Evolutionary conservation across 306 rosid species (phyloP).

Genomic region (Castanopsis chinensis): DNA sequence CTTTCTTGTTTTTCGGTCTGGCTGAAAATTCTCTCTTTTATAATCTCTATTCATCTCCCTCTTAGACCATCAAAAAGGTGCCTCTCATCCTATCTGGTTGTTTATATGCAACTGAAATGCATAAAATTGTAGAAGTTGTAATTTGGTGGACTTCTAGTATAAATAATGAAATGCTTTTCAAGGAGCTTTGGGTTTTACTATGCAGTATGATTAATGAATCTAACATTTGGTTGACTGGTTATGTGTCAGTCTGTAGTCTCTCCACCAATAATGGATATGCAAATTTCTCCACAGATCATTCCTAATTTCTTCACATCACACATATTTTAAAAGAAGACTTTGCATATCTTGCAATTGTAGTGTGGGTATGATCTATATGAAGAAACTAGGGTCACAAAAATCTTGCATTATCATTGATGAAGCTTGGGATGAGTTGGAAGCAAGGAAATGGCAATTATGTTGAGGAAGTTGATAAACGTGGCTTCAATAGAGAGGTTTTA

Average conservation of each 20-base stretch:
- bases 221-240: constrained; percentile 67
- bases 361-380: too few species aligned
- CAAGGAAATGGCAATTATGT: too few species aligned
- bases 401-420: too few species aligned
- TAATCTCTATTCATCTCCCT: background rate
- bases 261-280: background rate
- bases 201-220: constrained; percentile 26
- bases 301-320: too few species aligned
- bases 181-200: background rate
- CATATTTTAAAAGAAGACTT: too few species aligned
- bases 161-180: background rate
- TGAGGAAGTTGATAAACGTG: too few species aligned
- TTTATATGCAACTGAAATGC: background rate
- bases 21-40: too few species aligned
- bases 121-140: constrained; percentile 9
- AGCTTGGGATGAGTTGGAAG: too few species aligned
- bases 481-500: too few species aligned
- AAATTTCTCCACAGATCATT: too few species aligned
- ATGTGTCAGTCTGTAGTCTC: background rate
- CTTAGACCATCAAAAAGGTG: constrained; percentile 37
- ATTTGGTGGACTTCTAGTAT: background rate
- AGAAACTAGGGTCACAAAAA: too few species aligned
- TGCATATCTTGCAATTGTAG: background rate
- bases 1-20: too few species aligned
- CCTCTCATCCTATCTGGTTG: background rate